Evolutionary conservation across 352 stramenopile genomes (phyloP), one percentile per base, ranked within the genome.

Genomic region (Chrysophaeum taylorii): DNA sequence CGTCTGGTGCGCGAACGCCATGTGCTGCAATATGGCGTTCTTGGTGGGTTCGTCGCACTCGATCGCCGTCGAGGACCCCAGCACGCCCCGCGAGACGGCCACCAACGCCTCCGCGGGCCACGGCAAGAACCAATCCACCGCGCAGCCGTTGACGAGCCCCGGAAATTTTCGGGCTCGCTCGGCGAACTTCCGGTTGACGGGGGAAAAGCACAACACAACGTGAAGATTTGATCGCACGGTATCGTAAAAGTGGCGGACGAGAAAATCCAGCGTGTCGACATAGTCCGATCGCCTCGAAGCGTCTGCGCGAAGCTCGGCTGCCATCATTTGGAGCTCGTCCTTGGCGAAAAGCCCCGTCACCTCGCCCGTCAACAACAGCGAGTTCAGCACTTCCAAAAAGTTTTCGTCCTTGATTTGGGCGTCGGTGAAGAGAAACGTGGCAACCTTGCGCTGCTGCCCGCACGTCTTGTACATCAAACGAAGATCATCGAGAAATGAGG

Each of bases 1-100:
- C 68, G 93, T 94, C 35, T 84, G 84, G 53, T 96, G 89, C 1
- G 94, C 88, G 84, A 89, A 94, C 41, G 88, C 89, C 88, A 96
- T 95, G 71, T 96, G 89, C 0, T 86, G 92, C 81, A 95, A 90
- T 0, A 95, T 72, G 0, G 83, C 83, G 5, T 75, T 38, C 50
- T 70, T 76, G 31, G 71, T 66, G 12, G 52, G 36, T 4, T 27
- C 60, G 23, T 70, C 57, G 69, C 69, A 70, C 60, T 88, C 79
- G 27, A 89, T 82, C 35, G 71, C 61, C 0, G 41, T 77, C 7
- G 72, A 29, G 53, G 80, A 75, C 4, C 82, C 80, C 21, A 95
- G 75, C 68, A 87, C 92, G 1, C 86, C 87, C 21, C 87, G 74
- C 62, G 78, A 86, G 25, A 95, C 88, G 21, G 85, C 87, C 0